Evolutionary conservation across 2,329 filamentous ascomycete genomes (phyloP).

Genomic region (Penicillium sp.): DNA sequence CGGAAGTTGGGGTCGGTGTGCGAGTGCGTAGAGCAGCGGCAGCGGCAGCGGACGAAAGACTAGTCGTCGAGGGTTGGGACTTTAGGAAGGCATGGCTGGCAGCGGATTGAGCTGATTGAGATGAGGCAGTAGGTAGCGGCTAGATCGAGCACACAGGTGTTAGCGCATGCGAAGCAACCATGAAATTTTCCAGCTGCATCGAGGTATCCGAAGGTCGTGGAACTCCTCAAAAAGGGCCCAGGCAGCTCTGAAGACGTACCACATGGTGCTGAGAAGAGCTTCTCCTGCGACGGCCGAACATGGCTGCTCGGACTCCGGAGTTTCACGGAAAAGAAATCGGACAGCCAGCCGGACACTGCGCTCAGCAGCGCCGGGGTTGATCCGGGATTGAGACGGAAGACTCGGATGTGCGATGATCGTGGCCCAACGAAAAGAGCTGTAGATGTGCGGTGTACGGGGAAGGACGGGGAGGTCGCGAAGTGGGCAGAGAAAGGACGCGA

Average conservation of each 20-base stretch:
- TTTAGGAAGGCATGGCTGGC: slow-evolving; percentile 76
- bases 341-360: slow-evolving; percentile 23
- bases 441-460: not conserved
- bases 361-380: slow-evolving; percentile 21
- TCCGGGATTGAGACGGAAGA: slow-evolving; percentile 15
- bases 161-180: slow-evolving; percentile 1
- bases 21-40: slow-evolving; percentile 77
- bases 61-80: slow-evolving; percentile 58
- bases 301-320: slow-evolving; percentile 22
- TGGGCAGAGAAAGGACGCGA: slow-evolving; percentile 1
- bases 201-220: not conserved
- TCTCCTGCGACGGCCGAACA: slow-evolving; percentile 41
- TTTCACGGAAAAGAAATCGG: slow-evolving; percentile 3
- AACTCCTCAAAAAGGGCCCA: not conserved
- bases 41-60: slow-evolving; percentile 78
- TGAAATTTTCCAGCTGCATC: not conserved
- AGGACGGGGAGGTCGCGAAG: not conserved
- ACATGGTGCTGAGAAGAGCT: slow-evolving; percentile 41
- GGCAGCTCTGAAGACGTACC: slow-evolving; percentile 5
- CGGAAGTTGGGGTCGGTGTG: slow-evolving; percentile 70
- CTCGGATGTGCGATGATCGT: slow-evolving; percentile 9
- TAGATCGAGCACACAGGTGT: slow-evolving; percentile 34
- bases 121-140: slow-evolving; percentile 61
- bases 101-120: slow-evolving; percentile 71
- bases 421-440: slow-evolving; percentile 1